Evolutionary conservation across 2,329 filamentous ascomycete species (phyloP).

Genomic region (Leptographium procerum): DNA sequence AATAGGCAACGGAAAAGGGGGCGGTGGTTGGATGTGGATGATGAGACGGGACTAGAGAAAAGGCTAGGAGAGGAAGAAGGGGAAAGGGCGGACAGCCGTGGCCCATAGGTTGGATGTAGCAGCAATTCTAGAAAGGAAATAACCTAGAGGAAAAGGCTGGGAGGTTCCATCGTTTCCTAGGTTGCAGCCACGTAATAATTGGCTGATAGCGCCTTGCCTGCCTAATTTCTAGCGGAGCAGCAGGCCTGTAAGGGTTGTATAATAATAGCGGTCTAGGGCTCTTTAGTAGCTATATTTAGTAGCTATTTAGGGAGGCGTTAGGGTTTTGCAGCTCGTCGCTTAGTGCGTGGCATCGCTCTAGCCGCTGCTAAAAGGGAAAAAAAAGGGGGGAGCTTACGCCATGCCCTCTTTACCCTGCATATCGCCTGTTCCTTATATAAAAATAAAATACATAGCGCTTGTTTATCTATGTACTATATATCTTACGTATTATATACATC

Average conservation of each 20-base stretch:
- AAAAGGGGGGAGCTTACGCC: not conserved
- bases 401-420: not conserved
- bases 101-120: not conserved
- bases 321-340: not conserved
- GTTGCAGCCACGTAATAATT: not conserved
- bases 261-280: not conserved
- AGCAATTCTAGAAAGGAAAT: not conserved
- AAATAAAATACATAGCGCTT: too few species aligned
- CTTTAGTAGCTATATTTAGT: not conserved
- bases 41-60: not conserved
- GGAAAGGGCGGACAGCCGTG: not conserved
- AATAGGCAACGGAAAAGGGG: not conserved
- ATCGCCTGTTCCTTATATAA: not conserved
- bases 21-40: not conserved
- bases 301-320: not conserved
- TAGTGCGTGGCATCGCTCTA: not conserved
- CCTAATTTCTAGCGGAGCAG: not conserved
- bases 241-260: not conserved
- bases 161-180: not conserved
- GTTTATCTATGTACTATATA: too few species aligned
- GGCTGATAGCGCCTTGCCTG: not conserved
- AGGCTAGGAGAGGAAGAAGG: not conserved
- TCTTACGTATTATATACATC: too few species aligned
- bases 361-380: not conserved
- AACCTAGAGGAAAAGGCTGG: not conserved